These are phyloP conservation scores for Talaromyces nanjingensis DNA, from an alignment of 495 filamentous ascomycete species.

Conservation along the genomic window DNA sequence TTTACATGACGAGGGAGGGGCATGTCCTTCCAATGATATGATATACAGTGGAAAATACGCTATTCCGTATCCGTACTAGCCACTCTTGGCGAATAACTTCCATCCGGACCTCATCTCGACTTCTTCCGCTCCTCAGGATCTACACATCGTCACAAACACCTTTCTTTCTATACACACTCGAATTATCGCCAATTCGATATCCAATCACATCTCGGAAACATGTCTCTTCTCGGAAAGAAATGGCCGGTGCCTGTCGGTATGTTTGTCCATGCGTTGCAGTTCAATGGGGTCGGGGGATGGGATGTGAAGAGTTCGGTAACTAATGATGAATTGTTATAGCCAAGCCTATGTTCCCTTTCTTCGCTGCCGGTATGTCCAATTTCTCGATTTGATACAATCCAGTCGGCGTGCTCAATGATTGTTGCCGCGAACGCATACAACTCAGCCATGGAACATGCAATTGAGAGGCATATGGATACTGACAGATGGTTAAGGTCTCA, in stretches of 20 bases:
- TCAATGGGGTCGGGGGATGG: conserved; percentile 15
- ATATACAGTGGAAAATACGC: conserved; percentile 14
- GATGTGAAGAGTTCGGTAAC: conserved; percentile 11
- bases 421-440: background rate
- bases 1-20: conserved; percentile 19
- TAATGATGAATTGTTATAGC: conserved; percentile 48
- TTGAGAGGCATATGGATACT: conserved; percentile 19
- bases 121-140: conserved; percentile 12
- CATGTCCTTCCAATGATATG: background rate
- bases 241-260: conserved; percentile 81
- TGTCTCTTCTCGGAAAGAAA: conserved; percentile 88
- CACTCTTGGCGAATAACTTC: conserved; percentile 14
- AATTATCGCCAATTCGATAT: background rate
- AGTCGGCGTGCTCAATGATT: background rate
- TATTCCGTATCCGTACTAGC: conserved; percentile 15
- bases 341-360: conserved; percentile 86
- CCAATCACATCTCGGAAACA: conserved; percentile 31
- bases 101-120: background rate
- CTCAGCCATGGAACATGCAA: background rate
- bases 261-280: conserved; percentile 32
- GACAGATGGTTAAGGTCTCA: conserved; percentile 49
- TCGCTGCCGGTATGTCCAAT: conserved; percentile 72
- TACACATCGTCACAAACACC: conserved; percentile 20
- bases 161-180: conserved; percentile 20
- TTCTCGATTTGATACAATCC: background rate